Percentiles rank a stretch among this genome's conserved stretches.
Conservation (phyloP, 495 filamentous ascomycete genomes). For the Tuber aestivum region DNA sequence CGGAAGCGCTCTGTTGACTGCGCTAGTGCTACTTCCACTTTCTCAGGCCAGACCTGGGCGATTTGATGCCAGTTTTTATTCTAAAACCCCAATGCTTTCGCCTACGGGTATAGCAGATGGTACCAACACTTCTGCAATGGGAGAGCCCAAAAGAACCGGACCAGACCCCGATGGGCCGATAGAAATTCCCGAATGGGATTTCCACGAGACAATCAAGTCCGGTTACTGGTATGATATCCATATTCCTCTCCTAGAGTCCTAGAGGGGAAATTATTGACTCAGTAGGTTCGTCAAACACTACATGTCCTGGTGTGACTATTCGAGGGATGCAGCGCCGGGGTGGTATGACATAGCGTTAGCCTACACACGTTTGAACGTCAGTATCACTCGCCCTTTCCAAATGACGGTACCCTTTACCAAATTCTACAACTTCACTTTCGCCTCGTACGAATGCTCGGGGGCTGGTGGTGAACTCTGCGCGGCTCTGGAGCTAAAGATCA, state of each 20-base stretch:
- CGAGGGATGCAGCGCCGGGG: conserved; percentile 68
- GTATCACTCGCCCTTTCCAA: conserved; percentile 36
- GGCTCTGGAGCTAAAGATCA: conserved; percentile 53
- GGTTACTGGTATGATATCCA: neutral
- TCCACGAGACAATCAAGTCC: neutral
- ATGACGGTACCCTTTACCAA: conserved; percentile 47
- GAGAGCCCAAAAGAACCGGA: neutral
- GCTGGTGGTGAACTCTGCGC: conserved; percentile 68
- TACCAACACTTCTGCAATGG: neutral
- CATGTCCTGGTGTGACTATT: conserved; percentile 62
- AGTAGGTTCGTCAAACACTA: conserved; percentile 73
- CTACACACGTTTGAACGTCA: conserved; percentile 71
- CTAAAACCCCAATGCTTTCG: too few relatives aligned
- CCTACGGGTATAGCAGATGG: too few relatives aligned
- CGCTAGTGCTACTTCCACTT: neutral
- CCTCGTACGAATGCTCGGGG: conserved; percentile 65
- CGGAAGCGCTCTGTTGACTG: neutral
- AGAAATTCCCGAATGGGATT: neutral
- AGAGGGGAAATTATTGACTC: neutral
- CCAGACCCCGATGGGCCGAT: conserved; percentile 2
- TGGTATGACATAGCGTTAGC: conserved; percentile 95
- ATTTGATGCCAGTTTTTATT: neutral
- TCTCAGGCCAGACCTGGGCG: neutral
- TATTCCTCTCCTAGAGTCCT: neutral
- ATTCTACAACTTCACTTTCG: conserved; percentile 90